Percentiles rank a stretch among this genome's conserved stretches.
Evolutionary conservation across 2,329 filamentous ascomycete species (phyloP).

Genomic region (Trichoderma oligosporum): DNA sequence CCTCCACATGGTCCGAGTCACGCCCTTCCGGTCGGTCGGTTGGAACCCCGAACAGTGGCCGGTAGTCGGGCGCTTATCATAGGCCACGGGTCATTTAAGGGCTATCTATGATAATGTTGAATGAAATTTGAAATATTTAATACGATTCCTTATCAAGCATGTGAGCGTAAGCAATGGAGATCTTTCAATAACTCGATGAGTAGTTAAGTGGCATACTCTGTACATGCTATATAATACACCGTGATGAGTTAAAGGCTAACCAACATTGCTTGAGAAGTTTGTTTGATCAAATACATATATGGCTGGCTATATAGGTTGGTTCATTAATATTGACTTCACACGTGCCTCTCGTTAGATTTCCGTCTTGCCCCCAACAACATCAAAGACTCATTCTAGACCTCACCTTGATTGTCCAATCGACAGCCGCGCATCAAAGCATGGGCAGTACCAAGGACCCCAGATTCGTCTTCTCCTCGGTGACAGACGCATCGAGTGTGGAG

Average conservation of each 20-base stretch:
- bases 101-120: background rate
- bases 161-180: background rate
- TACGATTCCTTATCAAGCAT: background rate
- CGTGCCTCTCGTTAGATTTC: background rate
- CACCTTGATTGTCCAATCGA: background rate
- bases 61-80: background rate
- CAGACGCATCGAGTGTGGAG: slow-evolving; percentile 16
- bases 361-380: background rate
- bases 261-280: background rate
- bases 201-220: background rate
- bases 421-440: background rate
- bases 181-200: background rate
- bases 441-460: background rate
- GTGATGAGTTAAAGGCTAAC: background rate
- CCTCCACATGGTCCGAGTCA: slow-evolving; percentile 12
- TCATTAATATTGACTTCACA: background rate
- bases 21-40: background rate
- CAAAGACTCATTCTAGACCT: background rate
- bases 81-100: background rate
- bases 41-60: background rate
- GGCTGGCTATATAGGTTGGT: background rate
- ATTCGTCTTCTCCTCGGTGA: slow-evolving; percentile 7
- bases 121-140: slow-evolving; percentile 1
- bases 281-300: background rate
- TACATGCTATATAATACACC: background rate